Conservation (phyloP, 305 asterid genomes). For the Nicotiana rustica region DNA sequence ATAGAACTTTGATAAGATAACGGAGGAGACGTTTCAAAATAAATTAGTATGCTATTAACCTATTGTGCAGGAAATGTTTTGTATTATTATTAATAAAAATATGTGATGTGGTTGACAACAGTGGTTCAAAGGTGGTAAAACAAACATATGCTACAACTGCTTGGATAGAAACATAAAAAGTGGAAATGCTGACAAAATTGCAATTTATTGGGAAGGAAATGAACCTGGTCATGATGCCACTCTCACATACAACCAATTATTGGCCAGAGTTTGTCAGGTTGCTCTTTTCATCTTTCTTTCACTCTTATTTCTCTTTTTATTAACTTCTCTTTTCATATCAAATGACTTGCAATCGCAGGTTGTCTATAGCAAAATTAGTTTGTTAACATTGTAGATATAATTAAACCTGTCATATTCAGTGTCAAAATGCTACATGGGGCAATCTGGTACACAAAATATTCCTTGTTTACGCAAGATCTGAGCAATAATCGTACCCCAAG, state of each 20-base stretch:
- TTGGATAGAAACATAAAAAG: slow-evolving; percentile 69
- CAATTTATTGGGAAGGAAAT: slow-evolving; percentile 93
- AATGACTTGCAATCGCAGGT: no score
- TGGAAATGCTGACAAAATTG: slow-evolving; percentile 80
- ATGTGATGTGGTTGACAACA: slow-evolving; percentile 38
- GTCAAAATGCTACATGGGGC: no score
- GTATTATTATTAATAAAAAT: background rate
- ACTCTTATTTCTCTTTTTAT: slow-evolving; percentile 10
- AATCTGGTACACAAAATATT: no score
- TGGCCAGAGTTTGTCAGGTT: slow-evolving; percentile 88
- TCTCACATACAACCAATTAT: slow-evolving; percentile 78
- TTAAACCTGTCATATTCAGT: no score
- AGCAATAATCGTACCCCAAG: no score
- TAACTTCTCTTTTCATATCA: background rate
- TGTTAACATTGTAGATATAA: no score
- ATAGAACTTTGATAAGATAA: no score
- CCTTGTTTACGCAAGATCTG: no score
- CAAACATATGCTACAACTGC: slow-evolving; percentile 92
- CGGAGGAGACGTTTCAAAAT: no score
- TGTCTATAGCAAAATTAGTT: no score
- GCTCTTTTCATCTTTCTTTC: background rate
- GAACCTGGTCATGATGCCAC: slow-evolving; percentile 67
- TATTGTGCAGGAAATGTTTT: no score
- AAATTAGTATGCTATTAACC: no score
- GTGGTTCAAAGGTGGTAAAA: slow-evolving; percentile 95